Conservation (phyloP, 768 basidiomycete species). For the Auriscalpium vulgare region DNA sequence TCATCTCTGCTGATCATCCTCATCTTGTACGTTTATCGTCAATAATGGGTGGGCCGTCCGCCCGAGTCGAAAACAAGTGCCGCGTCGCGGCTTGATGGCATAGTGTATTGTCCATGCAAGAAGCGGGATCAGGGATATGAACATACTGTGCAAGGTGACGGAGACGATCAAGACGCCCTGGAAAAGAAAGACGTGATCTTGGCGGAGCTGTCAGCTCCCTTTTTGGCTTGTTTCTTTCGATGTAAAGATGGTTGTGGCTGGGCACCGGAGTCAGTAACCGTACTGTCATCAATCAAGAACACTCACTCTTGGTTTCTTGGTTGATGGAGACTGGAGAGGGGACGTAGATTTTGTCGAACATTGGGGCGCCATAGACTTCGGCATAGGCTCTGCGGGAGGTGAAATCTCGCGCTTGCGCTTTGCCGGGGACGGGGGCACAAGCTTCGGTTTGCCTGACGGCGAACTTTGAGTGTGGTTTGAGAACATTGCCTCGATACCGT, state of each 20-base stretch:
- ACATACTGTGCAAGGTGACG: too few species aligned
- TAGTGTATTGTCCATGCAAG: too few species aligned
- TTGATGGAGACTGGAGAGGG: too few species aligned
- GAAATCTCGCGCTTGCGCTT: neutral
- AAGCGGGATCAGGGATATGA: too few species aligned
- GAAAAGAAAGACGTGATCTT: slow-evolving; percentile 18
- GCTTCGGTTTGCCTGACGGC: neutral
- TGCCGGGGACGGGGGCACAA: neutral
- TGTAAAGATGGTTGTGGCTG: neutral
- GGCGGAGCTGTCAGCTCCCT: neutral
- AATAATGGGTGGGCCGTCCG: neutral
- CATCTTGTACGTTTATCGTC: slow-evolving; percentile 20
- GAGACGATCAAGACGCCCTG: neutral
- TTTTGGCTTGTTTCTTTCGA: slow-evolving; percentile 8
- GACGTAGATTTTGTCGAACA: neutral
- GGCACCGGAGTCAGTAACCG: too few species aligned
- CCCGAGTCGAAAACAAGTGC: too few species aligned
- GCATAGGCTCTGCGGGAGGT: neutral
- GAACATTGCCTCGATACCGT: slow-evolving; percentile 83
- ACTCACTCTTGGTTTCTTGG: slow-evolving; percentile 2
- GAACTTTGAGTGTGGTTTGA: slow-evolving; percentile 43
- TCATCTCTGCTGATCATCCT: slow-evolving; percentile 11
- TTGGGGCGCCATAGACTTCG: neutral
- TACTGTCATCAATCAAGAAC: neutral
- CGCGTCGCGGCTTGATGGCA: too few species aligned